Evolutionary conservation across 2,329 filamentous ascomycete genomes (phyloP).

Genomic region (Amphichorda felina): DNA sequence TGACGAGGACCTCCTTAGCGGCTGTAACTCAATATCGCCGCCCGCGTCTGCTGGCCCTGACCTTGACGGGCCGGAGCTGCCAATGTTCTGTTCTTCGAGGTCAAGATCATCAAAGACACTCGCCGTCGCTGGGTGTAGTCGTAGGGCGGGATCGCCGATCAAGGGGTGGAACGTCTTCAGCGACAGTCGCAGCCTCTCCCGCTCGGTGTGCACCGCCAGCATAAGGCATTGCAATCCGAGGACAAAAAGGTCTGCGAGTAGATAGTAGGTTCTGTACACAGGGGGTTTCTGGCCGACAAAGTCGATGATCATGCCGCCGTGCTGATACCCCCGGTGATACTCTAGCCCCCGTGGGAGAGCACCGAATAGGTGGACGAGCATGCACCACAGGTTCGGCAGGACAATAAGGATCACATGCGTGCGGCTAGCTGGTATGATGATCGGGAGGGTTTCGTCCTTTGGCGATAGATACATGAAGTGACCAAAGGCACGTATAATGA

Average conservation of each 20-base stretch:
- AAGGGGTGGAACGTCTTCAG: slow-evolving; percentile 27
- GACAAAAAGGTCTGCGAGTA: slow-evolving; percentile 44
- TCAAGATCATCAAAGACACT: slow-evolving; percentile 37
- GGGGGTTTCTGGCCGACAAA: slow-evolving; percentile 56
- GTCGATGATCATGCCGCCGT: slow-evolving; percentile 56
- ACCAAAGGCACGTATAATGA: slow-evolving; percentile 43
- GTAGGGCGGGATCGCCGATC: slow-evolving; percentile 14
- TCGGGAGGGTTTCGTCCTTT: slow-evolving; percentile 42
- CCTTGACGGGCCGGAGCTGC: slow-evolving; percentile 20
- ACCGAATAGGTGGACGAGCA: slow-evolving; percentile 46
- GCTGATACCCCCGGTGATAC: slow-evolving; percentile 50
- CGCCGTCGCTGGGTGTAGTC: slow-evolving; percentile 11
- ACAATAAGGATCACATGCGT: slow-evolving; percentile 47
- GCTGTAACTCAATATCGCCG: slow-evolving; percentile 33
- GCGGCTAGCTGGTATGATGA: slow-evolving; percentile 42
- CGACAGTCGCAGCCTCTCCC: slow-evolving; percentile 40
- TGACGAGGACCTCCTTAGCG: slow-evolving; percentile 13
- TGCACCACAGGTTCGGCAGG: slow-evolving; percentile 46
- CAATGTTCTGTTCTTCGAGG: slow-evolving; percentile 42
- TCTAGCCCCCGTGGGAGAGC: slow-evolving; percentile 45
- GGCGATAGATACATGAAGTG: slow-evolving; percentile 56
- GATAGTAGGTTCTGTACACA: slow-evolving; percentile 39
- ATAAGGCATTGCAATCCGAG: slow-evolving; percentile 49
- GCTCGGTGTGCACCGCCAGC: slow-evolving; percentile 50
- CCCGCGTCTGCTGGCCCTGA: slow-evolving; percentile 21